Conservation (phyloP, 1,284 basidiomycete species). For the Leccinum fallax region DNA sequence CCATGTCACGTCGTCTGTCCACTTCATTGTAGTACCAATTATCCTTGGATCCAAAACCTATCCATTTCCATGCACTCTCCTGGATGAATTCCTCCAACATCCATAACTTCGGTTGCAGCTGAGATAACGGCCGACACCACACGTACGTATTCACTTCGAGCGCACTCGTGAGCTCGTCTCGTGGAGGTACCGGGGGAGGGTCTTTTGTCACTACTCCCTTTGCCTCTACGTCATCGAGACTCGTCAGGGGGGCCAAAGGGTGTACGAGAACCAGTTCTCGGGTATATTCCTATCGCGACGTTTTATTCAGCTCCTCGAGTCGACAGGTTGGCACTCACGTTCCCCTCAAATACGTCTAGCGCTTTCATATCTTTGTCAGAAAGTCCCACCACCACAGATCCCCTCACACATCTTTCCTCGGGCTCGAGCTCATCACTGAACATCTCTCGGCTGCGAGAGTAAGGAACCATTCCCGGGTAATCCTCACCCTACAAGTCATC, state of each 20-base stretch:
- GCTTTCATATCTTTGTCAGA: slow-evolving; percentile 56
- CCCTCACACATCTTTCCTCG: slow-evolving; percentile 63
- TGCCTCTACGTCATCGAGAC: slow-evolving; percentile 34
- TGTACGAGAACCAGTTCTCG: slow-evolving; percentile 57
- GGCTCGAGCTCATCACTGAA: slow-evolving; percentile 46
- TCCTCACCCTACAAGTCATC: slow-evolving; percentile 53
- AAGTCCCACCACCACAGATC: slow-evolving; percentile 71
- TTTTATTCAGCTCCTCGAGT: slow-evolving; percentile 1
- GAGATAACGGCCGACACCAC: slow-evolving; percentile 48
- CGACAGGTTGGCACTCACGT: slow-evolving; percentile 50
- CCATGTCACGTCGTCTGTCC: slow-evolving; percentile 41
- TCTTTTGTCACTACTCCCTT: slow-evolving; percentile 39
- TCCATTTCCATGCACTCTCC: slow-evolving; percentile 75
- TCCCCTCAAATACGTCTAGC: slow-evolving; percentile 79
- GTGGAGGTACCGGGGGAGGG: slow-evolving; percentile 43
- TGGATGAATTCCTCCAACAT: slow-evolving; percentile 72
- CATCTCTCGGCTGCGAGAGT: slow-evolving; percentile 45
- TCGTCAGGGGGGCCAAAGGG: slow-evolving; percentile 49
- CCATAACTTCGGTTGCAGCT: slow-evolving; percentile 70
- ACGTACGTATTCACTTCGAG: slow-evolving; percentile 71
- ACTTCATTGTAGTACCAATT: slow-evolving; percentile 51
- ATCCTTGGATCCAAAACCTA: slow-evolving; percentile 40
- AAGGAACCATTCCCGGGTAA: slow-evolving; percentile 79
- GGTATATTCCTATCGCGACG: slow-evolving; percentile 65
- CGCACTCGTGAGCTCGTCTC: slow-evolving; percentile 36